Percentiles rank a stretch among this genome's conserved stretches.
Conservation (phyloP, 2,329 filamentous ascomycete species). For the Aspergillus pseudotamarii region DNA sequence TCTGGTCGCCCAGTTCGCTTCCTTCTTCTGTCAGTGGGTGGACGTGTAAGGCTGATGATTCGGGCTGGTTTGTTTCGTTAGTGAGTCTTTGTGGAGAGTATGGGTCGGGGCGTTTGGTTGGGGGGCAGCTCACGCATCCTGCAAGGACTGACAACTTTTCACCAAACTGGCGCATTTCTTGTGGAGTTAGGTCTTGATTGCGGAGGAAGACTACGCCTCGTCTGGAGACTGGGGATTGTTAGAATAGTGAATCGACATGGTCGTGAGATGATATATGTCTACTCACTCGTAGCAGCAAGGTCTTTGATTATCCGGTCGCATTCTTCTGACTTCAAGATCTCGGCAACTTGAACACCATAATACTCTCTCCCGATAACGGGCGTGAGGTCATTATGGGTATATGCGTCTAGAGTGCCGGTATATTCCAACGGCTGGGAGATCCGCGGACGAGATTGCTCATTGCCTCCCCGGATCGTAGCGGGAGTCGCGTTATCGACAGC, state of each 20-base stretch:
- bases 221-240: slow-evolving; percentile 58
- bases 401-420: slow-evolving; percentile 43
- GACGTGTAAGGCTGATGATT: slow-evolving; percentile 59
- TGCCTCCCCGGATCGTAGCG: slow-evolving; percentile 24
- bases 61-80: slow-evolving; percentile 40
- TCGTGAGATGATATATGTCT: slow-evolving; percentile 36
- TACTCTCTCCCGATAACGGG: slow-evolving; percentile 47
- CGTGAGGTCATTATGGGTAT: slow-evolving; percentile 44
- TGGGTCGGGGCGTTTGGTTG: no score
- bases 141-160: slow-evolving; percentile 48
- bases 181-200: slow-evolving; percentile 61
- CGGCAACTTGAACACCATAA: slow-evolving; percentile 47
- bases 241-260: not conserved
- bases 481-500: slow-evolving; percentile 9
- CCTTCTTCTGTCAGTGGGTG: slow-evolving; percentile 61
- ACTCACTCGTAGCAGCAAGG: slow-evolving; percentile 64
- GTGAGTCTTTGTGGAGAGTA: not conserved
- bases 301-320: slow-evolving; percentile 66
- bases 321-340: slow-evolving; percentile 60
- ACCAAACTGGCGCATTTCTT: slow-evolving; percentile 63
- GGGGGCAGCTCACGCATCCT: slow-evolving; percentile 39
- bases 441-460: slow-evolving; percentile 26
- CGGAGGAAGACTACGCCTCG: slow-evolving; percentile 72
- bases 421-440: slow-evolving; percentile 39
- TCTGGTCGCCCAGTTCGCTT: slow-evolving; percentile 61